Base-by-base conservation (phyloP, 2,329 filamentous ascomycete genomes). In the Aquanectria penicillioides region DNA sequence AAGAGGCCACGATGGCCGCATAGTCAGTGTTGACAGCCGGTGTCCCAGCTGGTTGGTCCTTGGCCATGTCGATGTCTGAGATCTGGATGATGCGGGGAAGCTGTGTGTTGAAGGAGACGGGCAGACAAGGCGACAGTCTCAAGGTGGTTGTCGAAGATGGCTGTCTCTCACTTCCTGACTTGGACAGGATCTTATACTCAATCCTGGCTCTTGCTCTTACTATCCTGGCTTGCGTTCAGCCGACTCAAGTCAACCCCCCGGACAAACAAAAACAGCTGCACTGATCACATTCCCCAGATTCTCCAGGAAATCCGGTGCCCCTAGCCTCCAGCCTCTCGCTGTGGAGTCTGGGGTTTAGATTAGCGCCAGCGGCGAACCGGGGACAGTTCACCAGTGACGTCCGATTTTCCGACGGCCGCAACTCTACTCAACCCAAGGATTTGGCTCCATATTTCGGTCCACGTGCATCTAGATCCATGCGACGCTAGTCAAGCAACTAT, bases 1-100 rank as follows among this genome's bases (percentile, higher is more conserved):
- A 61, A 6, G 48, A n/a, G 10, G 62, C 52, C 5, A 71, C 66
- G 36, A 69, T 64, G 22, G 56, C 52, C 4, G 46, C 46, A 34
- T 66, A 69, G 58, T 69, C 59, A 10, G 47, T 25, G 13, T 41
- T 23, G 12, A 40, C 40, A 12, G 36, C 46, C 40, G 28, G 41
- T 9, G 31, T 23, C 7, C 36, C 47, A 26, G 53, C 15, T 25
- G 53, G 22, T 13, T 57, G 40, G 17, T 12, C 25, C 22, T 61
- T 54, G 12, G 49, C 20, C 59, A 57, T 57, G 12, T 29, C 22
- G 37, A 47, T 28, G 23, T 41, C n/a, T 10, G 28, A 3, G 26
- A 40, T 40, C 13, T 28, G 6, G 20, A 22, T 6, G n/a, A 18
- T 12, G 37, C 20, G 34, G 28, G 25, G 26, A 31, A 34, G 31